Conservation (phyloP, 352 stramenopile species). For the Pythium brachiatum region DNA sequence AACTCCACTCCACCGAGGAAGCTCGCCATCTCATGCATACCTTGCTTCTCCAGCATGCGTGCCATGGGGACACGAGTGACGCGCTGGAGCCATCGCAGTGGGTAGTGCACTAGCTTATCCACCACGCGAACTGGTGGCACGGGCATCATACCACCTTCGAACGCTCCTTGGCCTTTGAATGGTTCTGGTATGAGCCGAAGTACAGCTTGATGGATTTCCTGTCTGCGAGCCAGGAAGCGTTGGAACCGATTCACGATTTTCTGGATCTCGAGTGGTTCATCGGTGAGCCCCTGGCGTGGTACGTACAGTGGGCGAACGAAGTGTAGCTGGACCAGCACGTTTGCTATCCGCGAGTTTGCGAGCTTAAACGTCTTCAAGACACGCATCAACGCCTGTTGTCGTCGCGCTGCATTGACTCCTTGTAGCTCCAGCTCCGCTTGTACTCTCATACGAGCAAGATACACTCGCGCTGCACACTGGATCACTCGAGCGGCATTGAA, state of each 20-base stretch:
- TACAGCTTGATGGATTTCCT: conserved; percentile 54
- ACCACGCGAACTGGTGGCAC: conserved; percentile 55
- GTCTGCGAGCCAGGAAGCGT: conserved; percentile 40
- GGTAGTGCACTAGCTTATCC: conserved; percentile 65
- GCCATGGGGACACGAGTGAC: conserved; percentile 52
- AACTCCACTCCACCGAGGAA: conserved; percentile 71
- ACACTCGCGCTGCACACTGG: conserved; percentile 68
- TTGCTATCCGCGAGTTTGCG: conserved; percentile 65
- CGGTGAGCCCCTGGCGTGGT: conserved; percentile 37
- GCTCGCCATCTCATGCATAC: conserved; percentile 40
- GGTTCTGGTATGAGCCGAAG: conserved; percentile 43
- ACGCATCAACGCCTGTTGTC: conserved; percentile 51
- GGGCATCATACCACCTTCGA: conserved; percentile 41
- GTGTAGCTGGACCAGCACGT: conserved; percentile 68
- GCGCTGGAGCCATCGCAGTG: conserved; percentile 50
- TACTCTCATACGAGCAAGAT: conserved; percentile 58
- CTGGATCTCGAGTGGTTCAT: conserved; percentile 62
- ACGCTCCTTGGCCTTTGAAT: conserved; percentile 41
- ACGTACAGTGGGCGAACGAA: conserved; percentile 57
- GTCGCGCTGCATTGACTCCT: conserved; percentile 57
- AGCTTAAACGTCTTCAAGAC: conserved; percentile 51
- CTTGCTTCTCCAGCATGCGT: conserved; percentile 47
- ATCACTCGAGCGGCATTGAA: conserved; percentile 68
- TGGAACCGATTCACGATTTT: conserved; percentile 56
- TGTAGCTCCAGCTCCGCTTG: conserved; percentile 67